Evolutionary conservation across 139 green algal genomes (phyloP), one percentile per base, ranked within the genome.

Genomic region (Yamagishiella unicocca): DNA sequence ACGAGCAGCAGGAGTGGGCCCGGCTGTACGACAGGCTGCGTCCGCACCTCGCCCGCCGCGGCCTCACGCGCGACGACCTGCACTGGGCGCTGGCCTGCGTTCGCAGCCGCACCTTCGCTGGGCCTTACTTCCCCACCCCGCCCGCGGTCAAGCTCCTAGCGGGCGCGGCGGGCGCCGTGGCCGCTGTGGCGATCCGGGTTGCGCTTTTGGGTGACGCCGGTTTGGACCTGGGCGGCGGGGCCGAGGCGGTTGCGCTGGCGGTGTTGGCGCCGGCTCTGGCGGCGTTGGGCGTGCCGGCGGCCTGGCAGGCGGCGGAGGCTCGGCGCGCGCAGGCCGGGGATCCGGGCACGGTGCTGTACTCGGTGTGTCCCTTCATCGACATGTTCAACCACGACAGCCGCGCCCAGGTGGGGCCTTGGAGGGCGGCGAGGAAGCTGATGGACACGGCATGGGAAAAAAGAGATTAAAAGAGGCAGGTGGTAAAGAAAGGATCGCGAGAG

Each of bases 41-140:
- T 7, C 89, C 85, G 3, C 45, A 71, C 37, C 53, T 74, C 1
- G 31, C 46, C 4, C 46, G 50, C 12, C 38, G 78, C 46, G 14
- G 37, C 62, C n/a, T 90, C 1, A 22, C 33, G 0, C 58, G 22
- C 2, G 74, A 58, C 7, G 85, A 93, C 21, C 89, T 97, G 12
- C 4, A 90, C 24, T 96, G 92, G 95, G 93, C 92, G 5, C 54
- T 96, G 38, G 80, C 94, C 19, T 95, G 91, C 33, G 95, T 97
- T 10, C 76, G 92, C 33, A 96, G 91, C 83, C 81, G 95, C 10
- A 89, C 90, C 21, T 97, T 97, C 67, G 94, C 81, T 25, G 95
- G 94, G 0, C 95, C 95, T 0, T 94, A 95, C 87, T 87, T 94
- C 46, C 94, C 92, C 73, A 87, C 70, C 12, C 64, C 66, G 31